phyloP scores from a whole-genome alignment of 345 rosid species.

The Eucalyptus rudis region DNA sequence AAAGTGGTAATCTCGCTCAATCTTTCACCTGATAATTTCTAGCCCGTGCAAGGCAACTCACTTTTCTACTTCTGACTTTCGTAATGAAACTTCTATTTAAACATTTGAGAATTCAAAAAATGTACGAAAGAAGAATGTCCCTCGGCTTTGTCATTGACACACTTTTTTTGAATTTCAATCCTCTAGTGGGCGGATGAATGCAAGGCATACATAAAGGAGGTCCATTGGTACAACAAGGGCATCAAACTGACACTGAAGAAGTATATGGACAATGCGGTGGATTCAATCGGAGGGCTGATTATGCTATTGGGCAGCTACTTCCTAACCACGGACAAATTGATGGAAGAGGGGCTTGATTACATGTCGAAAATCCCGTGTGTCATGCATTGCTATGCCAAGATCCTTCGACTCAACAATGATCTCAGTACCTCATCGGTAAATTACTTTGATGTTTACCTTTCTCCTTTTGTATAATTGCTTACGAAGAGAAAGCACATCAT shows the following conservation, averaged over 20 bases:
- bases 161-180: background rate
- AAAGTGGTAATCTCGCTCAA: background rate
- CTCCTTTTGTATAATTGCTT: background rate
- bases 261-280: background rate
- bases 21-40: background rate
- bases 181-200: background rate
- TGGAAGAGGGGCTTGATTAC: background rate
- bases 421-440: slow-evolving; percentile 1
- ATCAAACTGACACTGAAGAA: background rate
- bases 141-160: background rate
- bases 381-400: background rate
- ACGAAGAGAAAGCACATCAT: background rate
- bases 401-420: background rate
- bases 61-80: background rate
- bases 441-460: background rate
- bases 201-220: background rate
- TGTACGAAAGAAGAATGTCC: background rate
- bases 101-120: background rate
- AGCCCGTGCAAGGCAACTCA: background rate
- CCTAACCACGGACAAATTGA: background rate
- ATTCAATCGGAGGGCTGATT: background rate
- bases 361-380: background rate
- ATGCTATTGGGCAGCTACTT: background rate
- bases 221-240: background rate
- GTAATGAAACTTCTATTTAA: background rate